A percentile compares a stretch with the other conserved stretches of the same genome.
Conservation (phyloP, 192 early-diverging fungal species). For the Coemansia javaensis region DNA sequence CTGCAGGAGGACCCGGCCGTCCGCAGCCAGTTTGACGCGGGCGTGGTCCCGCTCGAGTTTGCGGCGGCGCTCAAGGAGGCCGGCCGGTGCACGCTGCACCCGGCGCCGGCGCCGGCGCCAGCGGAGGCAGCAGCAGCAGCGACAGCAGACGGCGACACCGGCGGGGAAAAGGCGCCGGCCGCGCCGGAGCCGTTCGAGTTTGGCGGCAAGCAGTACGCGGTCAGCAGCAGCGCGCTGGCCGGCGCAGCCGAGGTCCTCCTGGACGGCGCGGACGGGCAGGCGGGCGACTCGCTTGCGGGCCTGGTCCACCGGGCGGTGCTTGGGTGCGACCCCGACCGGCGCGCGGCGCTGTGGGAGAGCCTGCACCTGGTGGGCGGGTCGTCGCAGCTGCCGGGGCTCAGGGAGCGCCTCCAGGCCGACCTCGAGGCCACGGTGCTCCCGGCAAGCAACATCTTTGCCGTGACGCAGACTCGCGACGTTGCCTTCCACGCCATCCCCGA, state of each 20-base stretch:
- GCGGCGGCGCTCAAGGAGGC: slow-evolving; percentile 56
- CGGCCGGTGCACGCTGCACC: slow-evolving; percentile 31
- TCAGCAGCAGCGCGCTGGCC: slow-evolving; percentile 13
- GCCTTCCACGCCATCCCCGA: slow-evolving; percentile 80
- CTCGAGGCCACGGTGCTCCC: slow-evolving; percentile 65
- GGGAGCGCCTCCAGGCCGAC: slow-evolving; percentile 55
- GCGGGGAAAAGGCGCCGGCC: slow-evolving; percentile 7
- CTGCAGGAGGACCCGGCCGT: slow-evolving; percentile 55
- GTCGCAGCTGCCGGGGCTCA: slow-evolving; percentile 51
- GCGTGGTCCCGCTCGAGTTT: slow-evolving; percentile 54
- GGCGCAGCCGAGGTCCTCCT: slow-evolving; percentile 62
- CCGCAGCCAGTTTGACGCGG: slow-evolving; percentile 41
- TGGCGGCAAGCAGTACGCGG: slow-evolving; percentile 51
- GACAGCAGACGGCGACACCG: slow-evolving; percentile 3
- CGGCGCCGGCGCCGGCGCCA: slow-evolving; percentile 2
- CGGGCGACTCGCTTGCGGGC: slow-evolving; percentile 30
- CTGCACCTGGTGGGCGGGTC: slow-evolving; percentile 83
- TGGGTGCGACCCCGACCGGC: slow-evolving; percentile 67
- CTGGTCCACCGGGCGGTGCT: slow-evolving; percentile 63
- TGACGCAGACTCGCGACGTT: slow-evolving; percentile 78
- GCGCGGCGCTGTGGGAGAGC: slow-evolving; percentile 78
- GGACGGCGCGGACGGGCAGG: slow-evolving; percentile 53
- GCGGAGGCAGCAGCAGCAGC: too few species aligned
- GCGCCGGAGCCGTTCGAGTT: slow-evolving; percentile 54
- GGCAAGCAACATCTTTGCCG: slow-evolving; percentile 77